Base-by-base conservation (phyloP, 345 rosid species). In the Barbarea vulgaris region DNA sequence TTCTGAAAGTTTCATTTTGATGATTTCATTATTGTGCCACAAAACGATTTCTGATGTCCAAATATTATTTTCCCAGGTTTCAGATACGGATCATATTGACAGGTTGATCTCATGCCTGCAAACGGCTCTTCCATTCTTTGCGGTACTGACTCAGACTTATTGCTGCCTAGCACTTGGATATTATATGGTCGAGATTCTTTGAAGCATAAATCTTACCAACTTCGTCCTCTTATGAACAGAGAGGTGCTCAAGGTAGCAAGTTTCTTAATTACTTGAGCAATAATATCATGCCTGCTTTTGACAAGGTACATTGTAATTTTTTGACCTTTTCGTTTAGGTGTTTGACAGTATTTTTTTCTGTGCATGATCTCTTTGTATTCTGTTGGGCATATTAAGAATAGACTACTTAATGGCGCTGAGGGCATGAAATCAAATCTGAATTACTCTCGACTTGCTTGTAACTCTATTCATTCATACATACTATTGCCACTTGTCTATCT, bases 41-140 rank as follows among this genome's bases (percentile, higher is more conserved):
- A 9, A 14, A 9, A 22, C 55, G 28, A 25, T 62, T 17, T 17
- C 18, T 28, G 46, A 57, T 70, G 46, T 69, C 14, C 46, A 64
- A 31, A 17, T 55, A 19, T 70, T 72, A 25, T 56, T 28, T 57
- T 55, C 78, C 63, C 89, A 94, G 97, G 96, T 89, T 81, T 78
- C 84, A 5, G 96, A 94, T 84, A 82, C 84, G 6, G 97, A 94
- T 70, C 96, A 91, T 72, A 91, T 94, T 75, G 84, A 89, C 82
- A 85, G 97, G 48, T 84, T 89, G 83, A 85, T 91, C 83, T 94
- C 95, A 61, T 88, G 97, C 83, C 83, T 93, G 71, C 83, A 83
- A 81, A 86, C 81, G 85, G 93, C 96, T 39, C 84, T 89, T 84
- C 98, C 98, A 11, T 88, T 91, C 84, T 89, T 93, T 47, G 75